Percentiles rank a stretch among this genome's conserved stretches.
Conservation (phyloP, 2,329 filamentous ascomycete genomes). For the Zarea fungicola region DNA sequence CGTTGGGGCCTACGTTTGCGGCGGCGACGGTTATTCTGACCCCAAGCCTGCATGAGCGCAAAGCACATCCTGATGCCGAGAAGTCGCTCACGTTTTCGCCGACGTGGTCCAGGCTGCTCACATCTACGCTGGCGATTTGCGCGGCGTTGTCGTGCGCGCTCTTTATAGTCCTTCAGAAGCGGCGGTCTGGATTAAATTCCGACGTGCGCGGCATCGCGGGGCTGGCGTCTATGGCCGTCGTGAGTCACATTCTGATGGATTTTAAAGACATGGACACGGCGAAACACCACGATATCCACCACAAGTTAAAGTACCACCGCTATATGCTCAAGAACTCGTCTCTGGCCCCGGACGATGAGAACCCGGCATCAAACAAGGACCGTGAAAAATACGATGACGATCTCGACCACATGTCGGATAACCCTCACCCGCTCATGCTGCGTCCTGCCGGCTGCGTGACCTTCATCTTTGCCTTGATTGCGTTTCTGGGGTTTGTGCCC, state of each 20-base stretch:
- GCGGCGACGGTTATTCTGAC: constrained; percentile 56
- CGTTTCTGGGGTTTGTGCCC: constrained; percentile 55
- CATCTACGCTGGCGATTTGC: constrained; percentile 49
- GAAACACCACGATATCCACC: constrained; percentile 61
- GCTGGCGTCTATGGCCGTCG: constrained; percentile 69
- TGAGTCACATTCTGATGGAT: constrained; percentile 67
- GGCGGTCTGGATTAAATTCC: constrained; percentile 60
- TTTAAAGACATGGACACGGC: constrained; percentile 68
- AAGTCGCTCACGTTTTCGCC: constrained; percentile 54
- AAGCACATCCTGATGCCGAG: constrained; percentile 31
- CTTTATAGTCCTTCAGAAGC: constrained; percentile 54
- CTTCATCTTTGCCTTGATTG: constrained; percentile 52
- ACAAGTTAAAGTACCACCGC: constrained; percentile 58
- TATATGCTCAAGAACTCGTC: constrained; percentile 68
- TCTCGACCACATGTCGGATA: constrained; percentile 43
- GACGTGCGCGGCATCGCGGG: constrained; percentile 71
- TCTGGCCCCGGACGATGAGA: constrained; percentile 57
- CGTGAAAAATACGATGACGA: constrained; percentile 41
- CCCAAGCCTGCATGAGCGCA: constrained; percentile 44
- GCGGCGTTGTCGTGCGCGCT: constrained; percentile 53
- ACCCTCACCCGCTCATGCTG: constrained; percentile 66
- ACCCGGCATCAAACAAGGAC: constrained; percentile 34
- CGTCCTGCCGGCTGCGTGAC: constrained; percentile 54
- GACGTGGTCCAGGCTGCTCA: constrained; percentile 58
- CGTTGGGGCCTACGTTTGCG: constrained; percentile 63